Base-by-base conservation (phyloP, 768 basidiomycete species). In the Lyophyllum atratum region DNA sequence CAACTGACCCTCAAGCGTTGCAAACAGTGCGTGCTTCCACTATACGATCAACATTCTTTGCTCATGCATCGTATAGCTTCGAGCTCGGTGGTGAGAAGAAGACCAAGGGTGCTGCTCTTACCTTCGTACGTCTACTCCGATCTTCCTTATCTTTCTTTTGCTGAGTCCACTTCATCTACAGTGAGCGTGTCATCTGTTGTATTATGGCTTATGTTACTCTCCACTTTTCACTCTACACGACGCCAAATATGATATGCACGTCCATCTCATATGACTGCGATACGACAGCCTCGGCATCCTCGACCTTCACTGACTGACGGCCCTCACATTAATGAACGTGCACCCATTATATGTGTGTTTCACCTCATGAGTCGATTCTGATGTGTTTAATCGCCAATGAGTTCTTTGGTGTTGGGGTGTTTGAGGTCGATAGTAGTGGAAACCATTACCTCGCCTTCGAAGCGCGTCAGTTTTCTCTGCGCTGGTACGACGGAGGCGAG, bases 21-120 rank as follows among this genome's bases (percentile, higher is more conserved):
- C 95, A 99, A 99, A 78, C 96, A 99, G 93, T 94, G 70, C 72
- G 92, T 86, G 24, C 31, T 14, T 11, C 19, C 15, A 25, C 24
- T 40, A 12, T 37, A 8, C 10, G 26, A 26, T 19, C 25, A 21
- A 39, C 8, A 10, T 29, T 46, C 9, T n/a, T 28, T 21, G 19
- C 56, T 60, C 48, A 56, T 29, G 4, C 46, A 7, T 49, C 51
- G 17, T 47, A 21, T 64, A 93, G 93, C 83, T 98, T 99, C 83
- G 96, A 98, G 81, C 89, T 98, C 53, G 96, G 97, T 76, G 97
- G 97, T 73, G 97, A 99, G 86, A 99, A 98, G 87, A 98, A 98
- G 90, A 95, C 93, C 67, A 95, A 95, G 85, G 93, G 94, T 76
- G 93, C 93, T 67, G 95, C 93, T 60, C 90, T 95, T 68, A 85